Conservation (phyloP, 495 filamentous ascomycete genomes). For the Daldinia caldariorum region DNA sequence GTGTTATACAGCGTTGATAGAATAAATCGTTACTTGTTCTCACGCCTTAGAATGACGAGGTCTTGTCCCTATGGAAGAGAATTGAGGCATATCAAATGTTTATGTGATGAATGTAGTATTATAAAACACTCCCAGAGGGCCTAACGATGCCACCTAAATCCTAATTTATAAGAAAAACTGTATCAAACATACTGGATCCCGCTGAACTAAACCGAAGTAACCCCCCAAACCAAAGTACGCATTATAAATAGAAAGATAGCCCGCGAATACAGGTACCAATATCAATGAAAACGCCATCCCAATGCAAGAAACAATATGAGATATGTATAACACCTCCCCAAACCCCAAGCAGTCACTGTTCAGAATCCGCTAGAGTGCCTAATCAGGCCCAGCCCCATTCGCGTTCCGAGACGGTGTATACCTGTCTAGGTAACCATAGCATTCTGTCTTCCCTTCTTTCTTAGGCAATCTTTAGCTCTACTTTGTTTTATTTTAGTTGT, state of each 20-base stretch:
- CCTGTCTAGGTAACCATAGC: not conserved
- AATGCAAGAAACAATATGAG: slow-evolving; percentile 32
- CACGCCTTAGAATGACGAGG: not conserved
- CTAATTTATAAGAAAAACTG: not conserved
- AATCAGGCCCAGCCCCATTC: not conserved
- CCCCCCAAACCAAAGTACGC: slow-evolving; percentile 13
- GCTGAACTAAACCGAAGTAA: slow-evolving; percentile 1
- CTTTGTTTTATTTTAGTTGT: slow-evolving; percentile 50
- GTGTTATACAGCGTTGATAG: slow-evolving; percentile 1
- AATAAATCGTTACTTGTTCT: not conserved
- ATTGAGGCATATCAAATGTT: too few species aligned
- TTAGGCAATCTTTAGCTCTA: slow-evolving; percentile 13
- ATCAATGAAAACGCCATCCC: slow-evolving; percentile 39
- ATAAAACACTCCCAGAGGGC: too few species aligned
- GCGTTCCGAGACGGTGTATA: too few species aligned
- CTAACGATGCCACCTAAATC: not conserved
- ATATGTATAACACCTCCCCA: not conserved
- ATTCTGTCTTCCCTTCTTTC: not conserved
- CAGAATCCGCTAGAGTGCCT: not conserved
- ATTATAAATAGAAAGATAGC: slow-evolving; percentile 5
- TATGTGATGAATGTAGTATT: too few species aligned
- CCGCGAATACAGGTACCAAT: not conserved
- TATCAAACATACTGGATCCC: slow-evolving; percentile 11
- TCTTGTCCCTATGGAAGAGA: not conserved
- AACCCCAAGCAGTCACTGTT: too few species aligned